Base-by-base conservation (phyloP, 1,284 basidiomycete species). In the Ustanciosporium gigantosporum region DNA sequence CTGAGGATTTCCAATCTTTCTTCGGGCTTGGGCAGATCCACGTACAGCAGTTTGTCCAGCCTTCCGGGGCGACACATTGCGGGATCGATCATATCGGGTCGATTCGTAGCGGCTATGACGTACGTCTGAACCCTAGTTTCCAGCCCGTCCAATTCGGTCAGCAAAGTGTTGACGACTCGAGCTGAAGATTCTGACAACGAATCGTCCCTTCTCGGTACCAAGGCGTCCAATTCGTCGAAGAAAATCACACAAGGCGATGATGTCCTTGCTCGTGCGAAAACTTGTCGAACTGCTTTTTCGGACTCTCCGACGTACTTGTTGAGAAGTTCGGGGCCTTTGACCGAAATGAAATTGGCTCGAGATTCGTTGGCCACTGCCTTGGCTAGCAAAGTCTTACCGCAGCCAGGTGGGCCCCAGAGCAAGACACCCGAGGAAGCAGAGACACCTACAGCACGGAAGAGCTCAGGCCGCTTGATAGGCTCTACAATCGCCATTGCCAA, bases 61-160 rank as follows among this genome's bases (percentile, higher is more conserved):
- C 94, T 85, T 0, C 94, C 94, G 0, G 94, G 94, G 15, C 93
- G 88, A 46, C 92, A 91, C 93, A 97, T 96, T 4, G 94, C 94
- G 0, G 94, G 94, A 76, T 97, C 94, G 61, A 97, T 92, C 86
- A 97, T 96, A 80, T 97, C 94, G 0, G 94, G 94, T n/a, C 94
- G 83, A 79, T 98, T 97, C 4, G 94, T 98, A 1, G 94, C 94
- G 0, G 88, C 94, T 62, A 97, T 92, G 21, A 97, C 92, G 74
- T 94, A 96, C 43, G 97, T 93, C 90, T 92, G 52, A 14, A 69
- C 73, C 15, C 93, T 85, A 0, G 87, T 82, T 66, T 95, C 91
- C 25, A 97, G 86, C 0, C 94, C 94, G 73, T 97, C 94, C 21
- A 97, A 85, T 79, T 97, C 94, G 1, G 94, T 96, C 2, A 97